Evolutionary conservation across 2,329 filamentous ascomycete species (phyloP).

Genomic region (Colletotrichum cereale): DNA sequence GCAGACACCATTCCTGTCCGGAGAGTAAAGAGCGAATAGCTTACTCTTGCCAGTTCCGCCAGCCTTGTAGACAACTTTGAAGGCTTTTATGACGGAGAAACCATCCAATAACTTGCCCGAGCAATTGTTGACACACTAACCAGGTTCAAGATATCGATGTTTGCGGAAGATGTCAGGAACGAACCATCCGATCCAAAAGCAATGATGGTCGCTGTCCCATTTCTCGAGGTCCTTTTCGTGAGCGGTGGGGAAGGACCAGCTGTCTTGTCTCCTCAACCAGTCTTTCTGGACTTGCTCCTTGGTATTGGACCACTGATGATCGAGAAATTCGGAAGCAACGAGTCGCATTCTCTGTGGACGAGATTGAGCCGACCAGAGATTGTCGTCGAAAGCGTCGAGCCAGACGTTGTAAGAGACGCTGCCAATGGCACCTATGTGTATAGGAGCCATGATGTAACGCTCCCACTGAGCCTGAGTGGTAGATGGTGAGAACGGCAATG

Average conservation of each 20-base stretch:
- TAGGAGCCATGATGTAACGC: background rate
- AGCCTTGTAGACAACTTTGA: conserved; percentile 13
- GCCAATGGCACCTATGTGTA: background rate
- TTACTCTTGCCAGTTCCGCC: background rate
- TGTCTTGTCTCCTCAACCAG: background rate
- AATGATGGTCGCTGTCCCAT: background rate
- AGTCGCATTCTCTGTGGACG: background rate
- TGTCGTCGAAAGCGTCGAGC: background rate
- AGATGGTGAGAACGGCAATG: background rate
- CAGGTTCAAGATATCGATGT: background rate
- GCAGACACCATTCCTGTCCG: background rate
- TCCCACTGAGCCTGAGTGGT: background rate
- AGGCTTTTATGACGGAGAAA: background rate
- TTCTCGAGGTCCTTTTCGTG: background rate
- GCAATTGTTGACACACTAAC: background rate
- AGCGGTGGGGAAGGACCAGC: background rate
- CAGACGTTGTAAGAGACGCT: background rate
- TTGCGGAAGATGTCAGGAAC: background rate
- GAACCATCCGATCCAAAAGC: conserved; percentile 1
- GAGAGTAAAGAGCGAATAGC: conserved; percentile 2
- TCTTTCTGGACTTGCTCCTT: background rate
- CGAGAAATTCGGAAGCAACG: background rate
- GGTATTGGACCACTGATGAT: background rate
- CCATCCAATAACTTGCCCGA: background rate
- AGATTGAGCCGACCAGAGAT: background rate